phyloP scores from a whole-genome alignment of 768 basidiomycete species.

The Solioccasus polychromus region DNA sequence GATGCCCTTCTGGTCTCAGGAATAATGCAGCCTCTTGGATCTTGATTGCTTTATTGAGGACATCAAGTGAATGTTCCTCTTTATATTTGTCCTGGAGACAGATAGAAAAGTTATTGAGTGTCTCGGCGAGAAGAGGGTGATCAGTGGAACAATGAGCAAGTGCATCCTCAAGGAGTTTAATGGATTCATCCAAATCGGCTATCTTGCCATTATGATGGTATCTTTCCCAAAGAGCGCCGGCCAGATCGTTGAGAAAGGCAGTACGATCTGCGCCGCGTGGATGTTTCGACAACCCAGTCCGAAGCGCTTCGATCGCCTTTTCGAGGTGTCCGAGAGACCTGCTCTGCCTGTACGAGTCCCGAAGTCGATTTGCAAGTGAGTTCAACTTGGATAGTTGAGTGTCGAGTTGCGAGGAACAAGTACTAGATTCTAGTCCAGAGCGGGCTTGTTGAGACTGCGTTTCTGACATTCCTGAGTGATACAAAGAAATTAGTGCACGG shows the following conservation, averaged over 20 bases:
- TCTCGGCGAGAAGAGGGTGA: conserved; percentile 1
- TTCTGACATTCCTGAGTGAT: not conserved
- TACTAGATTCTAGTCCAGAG: not conserved
- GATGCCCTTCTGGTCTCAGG: not conserved
- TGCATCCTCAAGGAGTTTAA: not conserved
- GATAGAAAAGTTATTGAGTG: conserved; percentile 15
- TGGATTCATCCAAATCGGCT: conserved; percentile 7
- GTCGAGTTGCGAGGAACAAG: not conserved
- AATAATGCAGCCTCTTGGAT: conserved; percentile 3
- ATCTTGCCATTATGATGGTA: not conserved
- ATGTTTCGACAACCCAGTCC: conserved; percentile 1
- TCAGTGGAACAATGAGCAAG: not conserved
- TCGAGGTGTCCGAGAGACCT: not conserved
- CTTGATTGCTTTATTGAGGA: conserved; percentile 7
- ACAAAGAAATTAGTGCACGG: too few relatives aligned
- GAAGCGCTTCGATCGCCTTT: not conserved
- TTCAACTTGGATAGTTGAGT: not conserved
- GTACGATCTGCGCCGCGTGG: not conserved
- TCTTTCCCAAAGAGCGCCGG: conserved; percentile 3
- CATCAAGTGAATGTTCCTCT: not conserved
- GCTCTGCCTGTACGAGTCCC: not conserved
- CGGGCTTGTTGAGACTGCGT: not conserved
- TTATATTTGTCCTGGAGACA: conserved; percentile 1
- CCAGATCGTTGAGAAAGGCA: conserved; percentile 5
- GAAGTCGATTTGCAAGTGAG: not conserved